Base-by-base conservation (phyloP, 148 eudicot genomes). In the Fallopia convolvulus region DNA sequence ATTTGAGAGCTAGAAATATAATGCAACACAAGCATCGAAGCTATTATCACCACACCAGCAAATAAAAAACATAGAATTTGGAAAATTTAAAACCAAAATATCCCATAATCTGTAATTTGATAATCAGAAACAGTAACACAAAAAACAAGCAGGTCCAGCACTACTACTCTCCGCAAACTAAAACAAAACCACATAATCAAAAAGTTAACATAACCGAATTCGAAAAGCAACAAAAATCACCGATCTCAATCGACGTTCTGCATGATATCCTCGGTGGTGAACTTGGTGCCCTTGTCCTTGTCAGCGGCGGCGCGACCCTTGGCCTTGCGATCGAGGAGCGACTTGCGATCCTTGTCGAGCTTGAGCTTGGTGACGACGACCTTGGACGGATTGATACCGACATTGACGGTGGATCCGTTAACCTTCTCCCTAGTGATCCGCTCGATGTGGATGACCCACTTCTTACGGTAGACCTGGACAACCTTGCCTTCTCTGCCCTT, bases 401-500 rank as follows among this genome's bases (percentile, higher is more conserved):
- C 93, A 52, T 88, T 90, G 55, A 90, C 93, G 6, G 93, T 90
- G 6, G 87, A 79, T 1, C 93, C 93, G n/a, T 88, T 90, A 12
- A 88, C 93, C 83, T 90, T 90, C 86, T 90, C 93, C 8, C 93
- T 80, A 1, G 93, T 88, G 63, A 90, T 88, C 20, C 93, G 80
- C 81, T 90, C 93, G 73, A 90, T 79, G 80, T 90, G 93, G 74
- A 90, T 86, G 30, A 86, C 93, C 93, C 93, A 90, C 72, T 90
- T 90, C 83, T 83, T 85, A 1, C 93, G 83, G 84, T 90, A 90
- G 9, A 90, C 93, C 80, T 90, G 91, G n/a, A 83, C 84, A 1
- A 89, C 86, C 77, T 89, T 89, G 21, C 93, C 93, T 60, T 89
- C 93, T 5, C 93, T 90, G 2, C 93, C 93, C 83, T 90, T 90